Conservation (phyloP, 495 filamentous ascomycete species). For the Hypoxylon fuscum region DNA sequence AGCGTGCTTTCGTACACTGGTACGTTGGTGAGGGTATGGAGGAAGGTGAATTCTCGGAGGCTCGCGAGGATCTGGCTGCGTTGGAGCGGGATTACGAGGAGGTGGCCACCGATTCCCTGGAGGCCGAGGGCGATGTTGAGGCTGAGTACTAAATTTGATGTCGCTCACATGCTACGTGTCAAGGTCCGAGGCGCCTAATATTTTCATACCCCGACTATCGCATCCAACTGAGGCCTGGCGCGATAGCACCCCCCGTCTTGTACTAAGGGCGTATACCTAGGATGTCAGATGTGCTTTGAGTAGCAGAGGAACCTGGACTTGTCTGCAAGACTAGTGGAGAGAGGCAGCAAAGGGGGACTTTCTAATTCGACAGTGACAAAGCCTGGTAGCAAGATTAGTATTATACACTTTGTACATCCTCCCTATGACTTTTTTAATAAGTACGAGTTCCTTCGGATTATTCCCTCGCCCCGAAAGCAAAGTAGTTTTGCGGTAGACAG, state of each 20-base stretch:
- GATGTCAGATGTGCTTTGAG: constrained; percentile 29
- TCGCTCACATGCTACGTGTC: constrained; percentile 35
- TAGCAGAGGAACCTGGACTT: constrained; percentile 27
- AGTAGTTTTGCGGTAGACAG: background rate
- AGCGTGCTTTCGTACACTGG: constrained; percentile 99
- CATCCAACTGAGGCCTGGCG: constrained; percentile 36
- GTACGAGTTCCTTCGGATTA: constrained; percentile 35
- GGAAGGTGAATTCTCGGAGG: constrained; percentile 99
- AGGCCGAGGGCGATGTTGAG: constrained; percentile 87
- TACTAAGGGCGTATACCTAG: constrained; percentile 25
- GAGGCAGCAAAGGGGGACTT: constrained; percentile 28
- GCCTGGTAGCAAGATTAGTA: constrained; percentile 46
- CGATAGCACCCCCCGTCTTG: constrained; percentile 33
- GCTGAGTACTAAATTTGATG: constrained; percentile 84
- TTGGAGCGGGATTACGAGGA: constrained; percentile 99
- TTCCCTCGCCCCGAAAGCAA: too few relatives aligned
- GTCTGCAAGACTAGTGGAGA: constrained; percentile 29
- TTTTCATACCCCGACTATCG: constrained; percentile 32
- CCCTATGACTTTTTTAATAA: constrained; percentile 47
- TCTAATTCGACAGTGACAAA: constrained; percentile 40
- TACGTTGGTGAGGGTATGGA: constrained; percentile 99
- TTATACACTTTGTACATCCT: constrained; percentile 46
- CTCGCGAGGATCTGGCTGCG: constrained; percentile 96
- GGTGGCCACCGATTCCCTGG: constrained; percentile 94
- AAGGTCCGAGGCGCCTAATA: constrained; percentile 37